Evolutionary conservation across 192 early-diverging fungal species (phyloP).

Genomic region (Coemansia sp.): DNA sequence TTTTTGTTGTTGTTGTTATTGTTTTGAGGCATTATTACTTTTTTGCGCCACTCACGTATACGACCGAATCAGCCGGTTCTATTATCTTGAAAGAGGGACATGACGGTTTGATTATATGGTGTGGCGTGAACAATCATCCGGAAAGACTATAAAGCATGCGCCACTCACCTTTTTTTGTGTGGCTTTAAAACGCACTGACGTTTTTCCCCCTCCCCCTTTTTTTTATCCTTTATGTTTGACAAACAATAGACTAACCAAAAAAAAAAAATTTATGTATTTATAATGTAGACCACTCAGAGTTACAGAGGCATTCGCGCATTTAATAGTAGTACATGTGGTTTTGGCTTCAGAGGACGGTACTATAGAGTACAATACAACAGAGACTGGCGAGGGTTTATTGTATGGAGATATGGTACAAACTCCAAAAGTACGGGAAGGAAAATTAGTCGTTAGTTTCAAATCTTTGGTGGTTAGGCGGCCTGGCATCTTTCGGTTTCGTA

Average conservation of each 20-base stretch:
- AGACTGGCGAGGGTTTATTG: constrained; percentile 23
- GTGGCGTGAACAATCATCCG: background rate
- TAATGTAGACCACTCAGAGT: constrained; percentile 26
- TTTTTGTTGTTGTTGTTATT: constrained; percentile 13
- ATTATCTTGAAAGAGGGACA: background rate
- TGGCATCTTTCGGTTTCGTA: constrained; percentile 30
- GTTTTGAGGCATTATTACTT: background rate
- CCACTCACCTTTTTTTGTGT: background rate
- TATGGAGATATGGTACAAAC: constrained; percentile 6
- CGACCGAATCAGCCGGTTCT: background rate
- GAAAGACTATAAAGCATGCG: background rate
- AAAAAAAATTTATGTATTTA: background rate
- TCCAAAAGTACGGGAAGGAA: constrained; percentile 18
- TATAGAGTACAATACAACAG: constrained; percentile 25
- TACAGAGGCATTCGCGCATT: constrained; percentile 18
- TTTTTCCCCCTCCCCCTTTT: background rate
- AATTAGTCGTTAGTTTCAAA: constrained; percentile 24
- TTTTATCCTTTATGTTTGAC: background rate
- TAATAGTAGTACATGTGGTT: constrained; percentile 23
- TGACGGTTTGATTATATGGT: background rate
- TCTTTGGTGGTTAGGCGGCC: constrained; percentile 15
- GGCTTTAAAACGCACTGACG: background rate
- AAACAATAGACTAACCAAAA: background rate
- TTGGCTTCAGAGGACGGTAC: constrained; percentile 37
- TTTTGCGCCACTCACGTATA: constrained; percentile 2